phyloP scores from a whole-genome alignment of 2,329 filamentous ascomycete species.

The Endoconidiophora polonica region DNA sequence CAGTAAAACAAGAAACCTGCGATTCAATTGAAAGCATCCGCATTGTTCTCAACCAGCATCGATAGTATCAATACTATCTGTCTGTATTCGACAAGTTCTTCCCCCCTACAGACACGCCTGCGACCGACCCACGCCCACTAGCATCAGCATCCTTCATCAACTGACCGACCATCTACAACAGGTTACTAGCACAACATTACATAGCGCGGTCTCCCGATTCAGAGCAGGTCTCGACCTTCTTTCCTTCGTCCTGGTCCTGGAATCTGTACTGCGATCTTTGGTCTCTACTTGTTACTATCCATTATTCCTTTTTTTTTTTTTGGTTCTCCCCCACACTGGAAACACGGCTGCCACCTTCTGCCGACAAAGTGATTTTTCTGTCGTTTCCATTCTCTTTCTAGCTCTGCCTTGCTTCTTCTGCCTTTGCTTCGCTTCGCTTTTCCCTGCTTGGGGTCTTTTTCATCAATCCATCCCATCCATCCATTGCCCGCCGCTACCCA shows the following conservation, averaged over 20 bases:
- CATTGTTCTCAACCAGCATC: no score
- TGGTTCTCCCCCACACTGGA: background rate
- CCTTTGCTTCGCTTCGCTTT: slow-evolving; percentile 4
- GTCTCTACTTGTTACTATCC: background rate
- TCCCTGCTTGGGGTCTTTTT: slow-evolving; percentile 3
- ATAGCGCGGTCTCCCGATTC: no score
- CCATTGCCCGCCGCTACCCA: background rate
- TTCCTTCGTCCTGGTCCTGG: background rate
- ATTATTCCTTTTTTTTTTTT: background rate
- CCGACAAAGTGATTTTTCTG: background rate
- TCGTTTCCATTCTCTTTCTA: background rate
- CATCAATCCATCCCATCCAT: background rate
- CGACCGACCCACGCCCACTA: no score
- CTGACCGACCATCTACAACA: no score
- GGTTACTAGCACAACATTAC: no score
- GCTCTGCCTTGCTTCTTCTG: slow-evolving; percentile 1
- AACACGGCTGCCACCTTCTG: background rate
- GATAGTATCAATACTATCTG: no score
- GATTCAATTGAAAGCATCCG: no score
- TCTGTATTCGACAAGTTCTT: no score
- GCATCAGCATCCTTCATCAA: no score
- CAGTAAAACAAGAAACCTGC: no score
- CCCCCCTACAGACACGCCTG: no score
- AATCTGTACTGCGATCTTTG: background rate
- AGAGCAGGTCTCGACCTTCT: no score